Conservation (phyloP, 352 stramenopile species). For the Globisporangium ultimum region DNA sequence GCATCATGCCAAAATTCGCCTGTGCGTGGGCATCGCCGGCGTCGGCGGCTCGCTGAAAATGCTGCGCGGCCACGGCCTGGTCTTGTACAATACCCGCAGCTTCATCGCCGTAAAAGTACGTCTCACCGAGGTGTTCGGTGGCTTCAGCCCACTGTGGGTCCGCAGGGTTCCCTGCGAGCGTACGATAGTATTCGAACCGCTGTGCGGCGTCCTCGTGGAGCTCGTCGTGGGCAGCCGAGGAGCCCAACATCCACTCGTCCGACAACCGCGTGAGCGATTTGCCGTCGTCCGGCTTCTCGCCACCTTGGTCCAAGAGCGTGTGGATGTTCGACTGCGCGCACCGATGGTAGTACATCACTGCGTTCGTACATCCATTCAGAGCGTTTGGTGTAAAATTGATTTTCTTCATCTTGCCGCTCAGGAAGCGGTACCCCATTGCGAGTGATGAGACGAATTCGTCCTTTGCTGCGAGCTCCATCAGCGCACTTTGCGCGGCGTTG, state of each 20-base stretch:
- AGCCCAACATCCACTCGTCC: conserved; percentile 30
- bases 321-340: conserved; percentile 58
- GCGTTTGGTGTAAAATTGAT: background rate
- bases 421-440: conserved; percentile 48
- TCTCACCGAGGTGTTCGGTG: conserved; percentile 61
- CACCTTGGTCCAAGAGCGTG: conserved; percentile 43
- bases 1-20: conserved; percentile 73
- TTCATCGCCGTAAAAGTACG: conserved; percentile 70
- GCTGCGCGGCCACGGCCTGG: conserved; percentile 37
- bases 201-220: conserved; percentile 44
- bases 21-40: conserved; percentile 57
- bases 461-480: conserved; percentile 26
- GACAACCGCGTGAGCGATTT: conserved; percentile 30
- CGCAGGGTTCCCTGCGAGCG: conserved; percentile 51
- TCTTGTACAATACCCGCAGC: conserved; percentile 52
- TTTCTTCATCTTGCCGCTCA: conserved; percentile 30
- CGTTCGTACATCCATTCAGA: conserved; percentile 29
- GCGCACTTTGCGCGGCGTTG: conserved; percentile 24
- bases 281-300: conserved; percentile 36
- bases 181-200: conserved; percentile 61
- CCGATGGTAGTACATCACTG: conserved; percentile 44
- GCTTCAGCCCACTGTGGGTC: conserved; percentile 59
- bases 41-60: conserved; percentile 70
- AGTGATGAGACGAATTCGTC: conserved; percentile 57
- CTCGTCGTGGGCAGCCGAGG: conserved; percentile 19